These are phyloP conservation scores for Pseudovirgaria hyperparasitica DNA, from an alignment of 2,329 filamentous ascomycete species.

Conservation along the genomic window DNA sequence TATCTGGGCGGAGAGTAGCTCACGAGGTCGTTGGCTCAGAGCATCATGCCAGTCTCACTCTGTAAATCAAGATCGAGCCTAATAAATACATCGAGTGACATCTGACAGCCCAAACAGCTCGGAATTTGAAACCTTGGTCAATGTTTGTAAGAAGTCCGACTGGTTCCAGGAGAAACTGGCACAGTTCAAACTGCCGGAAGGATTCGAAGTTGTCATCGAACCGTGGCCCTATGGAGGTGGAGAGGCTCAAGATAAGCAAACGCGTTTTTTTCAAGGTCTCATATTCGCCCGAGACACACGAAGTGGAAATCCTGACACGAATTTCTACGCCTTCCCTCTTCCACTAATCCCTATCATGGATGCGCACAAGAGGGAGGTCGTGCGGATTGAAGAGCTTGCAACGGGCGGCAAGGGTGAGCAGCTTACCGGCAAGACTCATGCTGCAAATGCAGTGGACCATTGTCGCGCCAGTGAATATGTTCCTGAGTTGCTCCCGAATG, in stretches of 20 bases:
- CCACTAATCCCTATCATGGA: slow-evolving; percentile 26
- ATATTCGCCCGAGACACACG: slow-evolving; percentile 38
- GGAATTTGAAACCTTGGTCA: slow-evolving; percentile 35
- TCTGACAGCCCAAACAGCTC: slow-evolving; percentile 5
- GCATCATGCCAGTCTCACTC: slow-evolving; percentile 34
- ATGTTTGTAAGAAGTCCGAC: slow-evolving; percentile 39
- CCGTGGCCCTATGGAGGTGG: slow-evolving; percentile 46
- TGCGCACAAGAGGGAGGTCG: slow-evolving; percentile 18
- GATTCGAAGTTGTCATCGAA: slow-evolving; percentile 43
- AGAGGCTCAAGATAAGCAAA: slow-evolving; percentile 32
- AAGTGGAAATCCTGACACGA: slow-evolving; percentile 30
- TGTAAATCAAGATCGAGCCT: slow-evolving; percentile 23
- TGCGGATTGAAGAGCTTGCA: slow-evolving; percentile 22
- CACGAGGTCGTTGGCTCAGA: slow-evolving; percentile 36
- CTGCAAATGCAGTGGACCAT: slow-evolving; percentile 29
- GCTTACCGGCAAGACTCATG: slow-evolving; percentile 25
- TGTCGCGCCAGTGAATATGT: slow-evolving; percentile 40
- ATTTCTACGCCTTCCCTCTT: slow-evolving; percentile 28
- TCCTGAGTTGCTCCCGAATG: slow-evolving; percentile 25
- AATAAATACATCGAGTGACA: background rate
- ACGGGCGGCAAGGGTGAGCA: slow-evolving; percentile 25
- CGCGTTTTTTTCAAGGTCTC: slow-evolving; percentile 41
- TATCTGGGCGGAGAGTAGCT: slow-evolving; percentile 25
- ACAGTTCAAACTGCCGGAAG: slow-evolving; percentile 40
- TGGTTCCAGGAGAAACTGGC: slow-evolving; percentile 39